Conservation (phyloP, 441 rosid species). For the Hura crepitans region DNA sequence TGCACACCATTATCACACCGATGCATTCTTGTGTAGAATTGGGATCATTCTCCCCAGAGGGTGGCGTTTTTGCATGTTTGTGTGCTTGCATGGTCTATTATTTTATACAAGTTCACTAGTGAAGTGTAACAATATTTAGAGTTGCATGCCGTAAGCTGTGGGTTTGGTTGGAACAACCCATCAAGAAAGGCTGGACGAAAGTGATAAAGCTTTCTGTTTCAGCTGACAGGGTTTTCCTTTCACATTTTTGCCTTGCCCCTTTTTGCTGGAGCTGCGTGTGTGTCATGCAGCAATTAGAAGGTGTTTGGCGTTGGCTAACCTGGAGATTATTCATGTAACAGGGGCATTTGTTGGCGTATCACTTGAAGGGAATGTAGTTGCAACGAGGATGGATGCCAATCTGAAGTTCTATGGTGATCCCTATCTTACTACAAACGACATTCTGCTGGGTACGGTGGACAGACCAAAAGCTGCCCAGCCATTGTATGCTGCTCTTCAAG, state of each 20-base stretch:
- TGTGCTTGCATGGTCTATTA: not conserved
- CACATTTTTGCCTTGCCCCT: not conserved
- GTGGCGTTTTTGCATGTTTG: not conserved
- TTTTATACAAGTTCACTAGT: not conserved
- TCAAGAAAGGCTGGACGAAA: too few species aligned
- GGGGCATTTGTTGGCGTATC: conserved; percentile 96
- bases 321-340: conserved; percentile 28
- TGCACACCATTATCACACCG: not conserved
- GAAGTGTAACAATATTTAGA: not conserved
- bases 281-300: not conserved
- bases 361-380: conserved; percentile 79
- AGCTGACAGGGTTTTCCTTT: not conserved
- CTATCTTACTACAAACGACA: conserved; percentile 70
- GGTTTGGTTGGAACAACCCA: not conserved
- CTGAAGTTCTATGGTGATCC: conserved; percentile 89
- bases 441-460: conserved; percentile 73
- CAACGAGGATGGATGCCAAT: conserved; percentile 78
- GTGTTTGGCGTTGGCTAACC: not conserved
- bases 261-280: not conserved
- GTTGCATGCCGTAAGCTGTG: not conserved
- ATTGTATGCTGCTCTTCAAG: conserved; percentile 59
- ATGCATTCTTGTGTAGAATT: not conserved
- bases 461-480: conserved; percentile 90
- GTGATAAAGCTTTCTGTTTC: too few species aligned
- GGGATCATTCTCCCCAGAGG: not conserved